These are phyloP conservation scores for Monosporascus sp. DNA, from an alignment of 2,329 filamentous ascomycete species.

Conservation along the genomic window DNA sequence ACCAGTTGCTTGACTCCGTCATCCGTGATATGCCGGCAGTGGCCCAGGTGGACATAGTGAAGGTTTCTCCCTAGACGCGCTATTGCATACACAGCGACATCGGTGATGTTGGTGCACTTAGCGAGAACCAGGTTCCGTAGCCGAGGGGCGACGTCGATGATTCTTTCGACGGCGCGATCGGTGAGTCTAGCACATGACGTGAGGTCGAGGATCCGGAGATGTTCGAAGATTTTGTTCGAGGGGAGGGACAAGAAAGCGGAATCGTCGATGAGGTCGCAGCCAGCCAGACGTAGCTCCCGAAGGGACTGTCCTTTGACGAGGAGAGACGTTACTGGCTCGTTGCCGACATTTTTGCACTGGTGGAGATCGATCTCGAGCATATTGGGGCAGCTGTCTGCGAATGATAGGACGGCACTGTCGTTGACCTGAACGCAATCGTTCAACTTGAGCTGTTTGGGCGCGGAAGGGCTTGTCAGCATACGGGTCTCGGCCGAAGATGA, in stretches of 20 bases:
- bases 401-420: slow-evolving; percentile 75
- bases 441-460: slow-evolving; percentile 67
- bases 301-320: slow-evolving; percentile 73
- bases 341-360: slow-evolving; percentile 75
- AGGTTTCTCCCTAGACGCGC: slow-evolving; percentile 89
- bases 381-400: slow-evolving; percentile 83
- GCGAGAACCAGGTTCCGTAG: slow-evolving; percentile 89
- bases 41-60: slow-evolving; percentile 92
- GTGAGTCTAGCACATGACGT: slow-evolving; percentile 82
- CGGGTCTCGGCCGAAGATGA: no score
- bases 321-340: slow-evolving; percentile 76
- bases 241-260: slow-evolving; percentile 80
- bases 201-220: slow-evolving; percentile 86
- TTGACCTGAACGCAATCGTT: slow-evolving; percentile 86
- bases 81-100: slow-evolving; percentile 81
- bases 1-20: slow-evolving; percentile 80
- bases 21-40: slow-evolving; percentile 89
- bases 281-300: slow-evolving; percentile 83
- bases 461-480: slow-evolving; percentile 24
- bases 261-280: slow-evolving; percentile 81
- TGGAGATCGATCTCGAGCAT: slow-evolving; percentile 96
- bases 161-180: slow-evolving; percentile 82
- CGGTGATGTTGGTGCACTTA: slow-evolving; percentile 91
- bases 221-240: slow-evolving; percentile 66
- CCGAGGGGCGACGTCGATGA: slow-evolving; percentile 79